Base-by-base conservation (phyloP, 371 early-diverging fungal genomes). In the Blakeslea trispora region DNA sequence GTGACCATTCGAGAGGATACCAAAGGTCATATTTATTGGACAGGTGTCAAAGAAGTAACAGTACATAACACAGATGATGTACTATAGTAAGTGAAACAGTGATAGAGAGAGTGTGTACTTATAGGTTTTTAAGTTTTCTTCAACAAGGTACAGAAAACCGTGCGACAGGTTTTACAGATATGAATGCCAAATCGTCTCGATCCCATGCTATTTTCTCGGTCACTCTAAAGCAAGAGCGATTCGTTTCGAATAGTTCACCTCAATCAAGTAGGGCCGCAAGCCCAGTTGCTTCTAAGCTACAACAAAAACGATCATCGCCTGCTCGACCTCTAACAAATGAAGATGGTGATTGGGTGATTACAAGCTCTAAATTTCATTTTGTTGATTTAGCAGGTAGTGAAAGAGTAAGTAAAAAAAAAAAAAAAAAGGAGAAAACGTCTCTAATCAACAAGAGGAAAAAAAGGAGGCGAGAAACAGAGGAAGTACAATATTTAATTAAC, bases 331-430 rank as follows among this genome's bases (percentile, higher is more conserved):
- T 22, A 9, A 32, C 31, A 44, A 61, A 66, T 18, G 77, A 71
- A 8, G 80, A 74, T 5, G 72, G 78, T 5, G 81, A 84, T 40
- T 79, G 82, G 72, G 54, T 86, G 11, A 66, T 76, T n/a, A 71
- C 91, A 21, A 80, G 81, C 9, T 91, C 93, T 35, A 99, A 98
- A 74, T 94, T 97, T 63, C 93, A 97, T 69, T 99, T 99, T 85
- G 99, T 99, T 40, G 99, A 99, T 83, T 77, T 99, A 64, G 99
- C 99, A 31, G 99, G 99, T 21, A 94, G 94, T 39, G 99, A 99
- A 74, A 86, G 99, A 50, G 82, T 84, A 79, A 55, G 64, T 37
- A 15, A 18, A 46, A 10, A 31, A 5, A 22, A 4, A n/a, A 37
- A 50, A 34, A 18, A 11, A 17, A 44, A 21, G 45, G 22, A 37